Evolutionary conservation across 1,284 basidiomycete genomes (phyloP), one percentile per base, ranked within the genome.

Genomic region (Cryptococcus jaspeensis): DNA sequence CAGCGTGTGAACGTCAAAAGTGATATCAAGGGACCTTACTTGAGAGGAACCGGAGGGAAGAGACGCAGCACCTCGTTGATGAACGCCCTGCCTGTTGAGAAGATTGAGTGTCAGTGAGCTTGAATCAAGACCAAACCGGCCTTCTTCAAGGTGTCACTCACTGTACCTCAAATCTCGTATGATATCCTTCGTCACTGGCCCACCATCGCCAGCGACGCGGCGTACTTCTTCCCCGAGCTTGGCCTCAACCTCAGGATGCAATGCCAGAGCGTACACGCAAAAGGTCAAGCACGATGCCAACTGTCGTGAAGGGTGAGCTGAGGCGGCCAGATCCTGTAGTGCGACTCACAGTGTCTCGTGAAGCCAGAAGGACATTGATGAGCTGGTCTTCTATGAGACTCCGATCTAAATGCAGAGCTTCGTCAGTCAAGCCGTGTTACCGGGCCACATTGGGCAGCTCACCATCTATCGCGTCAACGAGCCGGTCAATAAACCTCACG

Each of bases 311-410:
- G 22, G 15, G 16, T 38, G 15, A 52, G 37, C 16, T 18, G 28
- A 18, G 12, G 23, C 38, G 48, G 41, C 44, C 1, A 38, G 32
- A 20, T 18, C 16, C n/a, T 18, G 20, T 25, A 39, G 13, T 28
- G 35, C 20, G 9, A 58, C 72, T 55, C 45, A 73, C 74, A 5
- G 75, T 76, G 52, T 78, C 75, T 28, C 73, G 56, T 12, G 72
- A 64, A 3, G 76, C 74, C 5, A 76, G 55, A 0, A 78, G 60
- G 23, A 74, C 65, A 41, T 78, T 76, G 52, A 76, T 70, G 22
- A 76, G 57, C 42, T 77, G 71, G 51, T 75, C 74, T 42, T 71
- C 67, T 20, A 77, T 62, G 22, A 69, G 32, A 39, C 65, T 65
- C 5, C 47, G 35, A 52, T 74, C 74, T 75, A 44, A 5, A 41